Base-by-base conservation (phyloP, 768 basidiomycete species). In the Suillus discolor region DNA sequence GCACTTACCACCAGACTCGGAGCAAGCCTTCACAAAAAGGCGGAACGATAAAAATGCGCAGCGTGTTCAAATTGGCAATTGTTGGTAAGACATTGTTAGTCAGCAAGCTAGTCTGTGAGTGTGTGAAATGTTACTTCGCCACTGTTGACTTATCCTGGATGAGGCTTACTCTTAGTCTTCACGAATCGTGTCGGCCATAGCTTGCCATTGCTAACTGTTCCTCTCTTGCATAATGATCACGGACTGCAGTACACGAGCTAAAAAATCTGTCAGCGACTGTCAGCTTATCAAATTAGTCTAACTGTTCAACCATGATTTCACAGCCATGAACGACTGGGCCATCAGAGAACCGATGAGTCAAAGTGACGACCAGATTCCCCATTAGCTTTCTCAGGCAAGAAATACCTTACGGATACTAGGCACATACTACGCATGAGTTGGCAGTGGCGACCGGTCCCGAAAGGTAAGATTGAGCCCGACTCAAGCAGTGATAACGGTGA, bases 1-100 rank as follows among this genome's bases (percentile, higher is more conserved):
- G 59, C 59, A 60, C 59, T 60, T 39, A 60, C 57, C 57, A 41
- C 41, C 9, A 42, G 41, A 60, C 59, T 28, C 59, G 59, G 59
- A 60, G 59, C 57, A 59, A 59, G 57, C 57, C 39, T 59, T 60
- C 15, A 20, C 59, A 60, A 25, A 59, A 20, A 42, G 41, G 41
- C 25, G 41, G 18, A 59, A 60, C 6, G 59, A 42, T 28, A 42
- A 20, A 59, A 60, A 31, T 28, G 59, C 36, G 36, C 39, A 39
- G 28, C 39, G 25, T 41, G 39, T 28, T 25, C 39, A 60, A 60
- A 18, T 42, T 60, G 41, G 59, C 1, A 42, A 42, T 59, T 39
- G 51, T 16, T 28, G 16, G 51, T 39, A 9, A 38, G 31, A 11
- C n/a, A 1, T 16, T 42, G 25, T 60, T 60, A 18, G 59, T 60